These are phyloP conservation scores for Penicillium expansum DNA, from an alignment of 2,329 filamentous ascomycete genomes.

Conservation along the genomic window DNA sequence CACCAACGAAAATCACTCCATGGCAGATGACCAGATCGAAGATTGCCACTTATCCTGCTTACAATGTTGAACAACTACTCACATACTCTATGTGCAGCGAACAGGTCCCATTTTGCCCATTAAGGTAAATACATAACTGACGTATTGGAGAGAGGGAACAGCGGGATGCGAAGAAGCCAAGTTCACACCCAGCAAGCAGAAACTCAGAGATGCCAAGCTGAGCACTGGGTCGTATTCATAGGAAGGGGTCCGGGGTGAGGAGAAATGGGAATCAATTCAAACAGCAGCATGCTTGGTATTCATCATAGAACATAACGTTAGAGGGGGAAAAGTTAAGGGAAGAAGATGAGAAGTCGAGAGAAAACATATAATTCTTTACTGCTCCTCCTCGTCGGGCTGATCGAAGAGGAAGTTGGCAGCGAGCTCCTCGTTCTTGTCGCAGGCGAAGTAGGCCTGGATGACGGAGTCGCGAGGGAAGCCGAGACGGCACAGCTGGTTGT, in stretches of 20 bases:
- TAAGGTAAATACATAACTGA: slow-evolving; percentile 33
- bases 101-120: slow-evolving; percentile 31
- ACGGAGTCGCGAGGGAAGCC: slow-evolving; percentile 91
- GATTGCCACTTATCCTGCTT: neutral
- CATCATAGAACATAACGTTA: slow-evolving; percentile 27
- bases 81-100: slow-evolving; percentile 12
- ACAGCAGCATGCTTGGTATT: slow-evolving; percentile 29
- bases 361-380: slow-evolving; percentile 23
- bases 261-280: slow-evolving; percentile 16
- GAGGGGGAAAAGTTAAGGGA: slow-evolving; percentile 1
- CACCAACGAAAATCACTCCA: neutral
- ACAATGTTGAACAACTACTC: neutral
- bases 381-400: slow-evolving; percentile 77
- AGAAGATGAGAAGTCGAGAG: neutral
- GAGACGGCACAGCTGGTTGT: slow-evolving; percentile 73
- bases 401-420: slow-evolving; percentile 98
- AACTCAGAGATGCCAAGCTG: slow-evolving; percentile 2
- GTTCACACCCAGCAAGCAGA: slow-evolving; percentile 8
- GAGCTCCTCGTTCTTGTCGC: slow-evolving; percentile 98
- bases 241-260: neutral
- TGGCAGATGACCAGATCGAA: neutral
- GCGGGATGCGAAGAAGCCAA: slow-evolving; percentile 8
- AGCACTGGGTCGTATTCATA: slow-evolving; percentile 4
- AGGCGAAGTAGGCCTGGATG: slow-evolving; percentile 98
- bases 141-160: slow-evolving; percentile 13